Conservation (phyloP, 2,329 filamentous ascomycete genomes). For the Fusarium paranaense region DNA sequence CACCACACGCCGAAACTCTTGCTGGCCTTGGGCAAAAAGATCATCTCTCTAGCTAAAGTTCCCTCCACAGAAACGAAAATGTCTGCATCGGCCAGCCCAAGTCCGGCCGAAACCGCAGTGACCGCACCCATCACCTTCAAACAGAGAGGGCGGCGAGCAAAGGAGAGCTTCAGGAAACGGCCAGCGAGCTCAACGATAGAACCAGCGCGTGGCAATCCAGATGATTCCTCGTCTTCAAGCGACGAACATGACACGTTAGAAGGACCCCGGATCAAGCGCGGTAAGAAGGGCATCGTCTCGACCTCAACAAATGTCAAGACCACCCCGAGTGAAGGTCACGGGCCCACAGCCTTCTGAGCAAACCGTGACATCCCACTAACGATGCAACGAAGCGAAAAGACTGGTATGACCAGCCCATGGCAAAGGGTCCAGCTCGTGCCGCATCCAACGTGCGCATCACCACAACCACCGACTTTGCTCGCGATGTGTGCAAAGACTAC, state of each 20-base stretch:
- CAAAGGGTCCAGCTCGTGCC: conserved; percentile 86
- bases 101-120: neutral
- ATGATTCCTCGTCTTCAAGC: conserved; percentile 71
- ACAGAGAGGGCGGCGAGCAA: conserved; percentile 45
- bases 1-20: neutral
- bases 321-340: conserved; percentile 50
- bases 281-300: conserved; percentile 73
- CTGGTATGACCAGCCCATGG: conserved; percentile 51
- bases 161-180: conserved; percentile 81
- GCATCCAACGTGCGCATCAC: conserved; percentile 89
- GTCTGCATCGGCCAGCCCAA: neutral
- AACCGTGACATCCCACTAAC: conserved; percentile 75
- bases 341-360: conserved; percentile 65
- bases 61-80: neutral
- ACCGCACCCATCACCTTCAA: neutral
- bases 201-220: neutral
- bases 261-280: conserved; percentile 80
- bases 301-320: conserved; percentile 67
- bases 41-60: neutral
- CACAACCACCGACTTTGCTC: conserved; percentile 88
- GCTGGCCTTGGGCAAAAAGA: neutral
- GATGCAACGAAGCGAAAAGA: conserved; percentile 91
- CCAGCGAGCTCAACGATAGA: conserved; percentile 61
- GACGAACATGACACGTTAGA: conserved; percentile 71
- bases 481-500: conserved; percentile 89